Conservation (phyloP, 805 yeast genomes). For the Metschnikowia bowlesiae region DNA sequence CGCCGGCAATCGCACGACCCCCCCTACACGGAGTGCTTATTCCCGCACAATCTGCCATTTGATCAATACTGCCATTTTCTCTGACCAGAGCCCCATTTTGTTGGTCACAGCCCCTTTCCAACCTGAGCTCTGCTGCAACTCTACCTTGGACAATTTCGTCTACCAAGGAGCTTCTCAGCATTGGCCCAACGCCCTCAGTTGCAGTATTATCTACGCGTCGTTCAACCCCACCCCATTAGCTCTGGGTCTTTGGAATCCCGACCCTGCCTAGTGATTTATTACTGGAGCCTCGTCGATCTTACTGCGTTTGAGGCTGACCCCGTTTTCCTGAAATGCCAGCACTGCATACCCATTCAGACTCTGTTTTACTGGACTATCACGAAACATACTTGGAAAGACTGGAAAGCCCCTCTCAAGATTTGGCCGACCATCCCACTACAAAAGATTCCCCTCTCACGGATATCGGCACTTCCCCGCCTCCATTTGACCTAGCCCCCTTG, state of each 20-base stretch:
- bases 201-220: neutral
- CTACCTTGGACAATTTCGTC: neutral
- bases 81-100: neutral
- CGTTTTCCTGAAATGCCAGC: neutral
- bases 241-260: neutral
- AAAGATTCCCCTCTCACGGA: conserved; percentile 40
- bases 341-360: conserved; percentile 2
- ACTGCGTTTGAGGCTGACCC: neutral
- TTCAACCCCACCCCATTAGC: neutral
- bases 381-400: conserved; percentile 1
- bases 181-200: neutral
- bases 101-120: neutral
- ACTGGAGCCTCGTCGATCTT: neutral
- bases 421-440: conserved; percentile 12
- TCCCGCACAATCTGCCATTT: conserved; percentile 1
- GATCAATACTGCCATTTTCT: neutral
- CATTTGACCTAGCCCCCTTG: conserved; percentile 24
- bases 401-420: conserved; percentile 2
- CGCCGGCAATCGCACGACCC: neutral
- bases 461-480: conserved; percentile 39
- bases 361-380: conserved; percentile 3
- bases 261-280: neutral
- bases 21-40: neutral
- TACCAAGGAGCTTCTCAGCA: neutral
- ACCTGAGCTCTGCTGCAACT: neutral